These are phyloP conservation scores for Phellinidium pouzarii DNA, from an alignment of 1,284 basidiomycete genomes.

Conservation along the genomic window DNA sequence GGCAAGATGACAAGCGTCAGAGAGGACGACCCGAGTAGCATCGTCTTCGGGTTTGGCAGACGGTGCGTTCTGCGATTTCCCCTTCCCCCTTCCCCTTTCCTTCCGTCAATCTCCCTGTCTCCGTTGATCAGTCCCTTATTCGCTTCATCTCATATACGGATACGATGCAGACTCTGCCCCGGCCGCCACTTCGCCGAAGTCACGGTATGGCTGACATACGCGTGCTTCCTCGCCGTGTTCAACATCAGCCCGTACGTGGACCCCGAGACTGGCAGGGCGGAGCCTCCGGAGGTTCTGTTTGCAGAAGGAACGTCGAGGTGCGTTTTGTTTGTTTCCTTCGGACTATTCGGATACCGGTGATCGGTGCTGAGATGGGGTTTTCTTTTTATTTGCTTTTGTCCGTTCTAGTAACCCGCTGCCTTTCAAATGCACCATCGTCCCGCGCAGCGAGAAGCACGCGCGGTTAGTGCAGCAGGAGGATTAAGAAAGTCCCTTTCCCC, in stretches of 20 bases:
- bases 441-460: constrained; percentile 15
- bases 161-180: constrained; percentile 5
- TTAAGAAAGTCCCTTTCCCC: too few species aligned
- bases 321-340: too few species aligned
- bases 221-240: constrained; percentile 3
- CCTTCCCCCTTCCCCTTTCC: too few species aligned
- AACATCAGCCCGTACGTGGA: constrained; percentile 29
- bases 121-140: background rate
- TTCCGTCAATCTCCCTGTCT: too few species aligned
- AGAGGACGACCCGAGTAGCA: constrained; percentile 11
- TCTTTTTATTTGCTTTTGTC: too few species aligned
- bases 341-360: too few species aligned
- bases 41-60: constrained; percentile 17
- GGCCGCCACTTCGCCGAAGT: constrained; percentile 4
- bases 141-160: background rate
- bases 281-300: constrained; percentile 21
- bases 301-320: background rate
- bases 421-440: constrained; percentile 18
- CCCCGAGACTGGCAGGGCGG: constrained; percentile 40
- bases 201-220: constrained; percentile 1
- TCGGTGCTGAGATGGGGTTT: too few species aligned
- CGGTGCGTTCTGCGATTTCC: too few species aligned
- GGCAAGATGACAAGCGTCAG: background rate
- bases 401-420: constrained; percentile 18
- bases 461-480: constrained; percentile 2